Percentiles rank a stretch among this genome's conserved stretches.
Evolutionary conservation across 2,329 filamentous ascomycete species (phyloP).

Genomic region (Pestalotiopsis sp.): DNA sequence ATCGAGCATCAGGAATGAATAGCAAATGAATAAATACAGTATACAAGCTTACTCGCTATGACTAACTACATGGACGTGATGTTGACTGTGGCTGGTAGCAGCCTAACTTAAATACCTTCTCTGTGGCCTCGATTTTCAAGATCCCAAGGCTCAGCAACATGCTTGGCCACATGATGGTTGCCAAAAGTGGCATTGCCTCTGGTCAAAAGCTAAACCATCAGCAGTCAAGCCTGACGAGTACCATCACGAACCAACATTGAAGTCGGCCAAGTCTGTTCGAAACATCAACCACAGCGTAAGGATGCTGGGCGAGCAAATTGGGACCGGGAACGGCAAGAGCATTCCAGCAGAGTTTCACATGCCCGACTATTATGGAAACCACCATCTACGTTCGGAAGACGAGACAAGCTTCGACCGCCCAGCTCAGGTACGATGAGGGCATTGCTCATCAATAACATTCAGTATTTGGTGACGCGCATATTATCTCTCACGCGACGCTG

Average conservation of each 20-base stretch:
- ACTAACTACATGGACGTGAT: no score
- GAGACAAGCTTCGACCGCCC: neutral
- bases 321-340: neutral
- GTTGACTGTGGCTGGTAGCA: no score
- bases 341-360: neutral
- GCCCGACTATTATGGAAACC: neutral
- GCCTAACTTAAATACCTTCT: no score
- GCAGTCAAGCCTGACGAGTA: no score
- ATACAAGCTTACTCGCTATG: no score
- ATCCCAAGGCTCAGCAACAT: no score
- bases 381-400: neutral
- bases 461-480: neutral
- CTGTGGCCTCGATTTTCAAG: no score
- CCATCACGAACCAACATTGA: no score
- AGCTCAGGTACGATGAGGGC: neutral
- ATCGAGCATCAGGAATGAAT: neutral
- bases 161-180: no score
- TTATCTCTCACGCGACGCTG: neutral
- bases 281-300: neutral
- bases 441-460: neutral
- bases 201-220: no score
- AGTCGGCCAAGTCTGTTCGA: no score
- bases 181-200: no score
- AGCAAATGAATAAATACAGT: neutral
- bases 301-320: neutral